These are phyloP conservation scores for Fennellomyces sp. DNA, from an alignment of 371 early-diverging fungal species.

Conservation along the genomic window DNA sequence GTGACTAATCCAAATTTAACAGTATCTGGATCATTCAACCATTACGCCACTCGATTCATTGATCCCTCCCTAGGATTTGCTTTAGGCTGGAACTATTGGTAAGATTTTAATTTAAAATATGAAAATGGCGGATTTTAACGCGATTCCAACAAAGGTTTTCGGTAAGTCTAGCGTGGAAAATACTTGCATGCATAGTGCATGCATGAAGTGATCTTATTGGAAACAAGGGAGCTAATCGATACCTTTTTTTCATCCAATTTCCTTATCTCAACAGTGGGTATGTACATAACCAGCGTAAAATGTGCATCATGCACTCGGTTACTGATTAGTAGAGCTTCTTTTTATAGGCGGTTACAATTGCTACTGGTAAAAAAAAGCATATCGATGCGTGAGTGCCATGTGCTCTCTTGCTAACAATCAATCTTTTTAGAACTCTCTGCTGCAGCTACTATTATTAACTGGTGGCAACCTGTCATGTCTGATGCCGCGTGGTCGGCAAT, in stretches of 20 bases:
- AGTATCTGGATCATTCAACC: constrained; percentile 84
- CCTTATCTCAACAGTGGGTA: constrained; percentile 2
- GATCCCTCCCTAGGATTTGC: constrained; percentile 84
- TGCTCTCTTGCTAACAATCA: not conserved
- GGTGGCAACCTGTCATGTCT: constrained; percentile 66
- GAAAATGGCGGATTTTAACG: not conserved
- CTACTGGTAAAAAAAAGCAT: constrained; percentile 21
- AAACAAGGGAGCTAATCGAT: too few species aligned
- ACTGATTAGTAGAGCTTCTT: too few species aligned
- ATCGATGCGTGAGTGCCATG: not conserved
- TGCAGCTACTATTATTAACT: constrained; percentile 72
- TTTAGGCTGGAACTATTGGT: constrained; percentile 87
- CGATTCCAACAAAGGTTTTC: constrained; percentile 22
- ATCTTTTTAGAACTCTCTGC: constrained; percentile 67
- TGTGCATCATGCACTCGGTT: too few species aligned
- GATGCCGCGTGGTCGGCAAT: constrained; percentile 59
- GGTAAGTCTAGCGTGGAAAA: constrained; percentile 23
- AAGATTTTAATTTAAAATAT: constrained; percentile 48
- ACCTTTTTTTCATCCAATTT: too few species aligned
- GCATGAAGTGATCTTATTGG: too few species aligned
- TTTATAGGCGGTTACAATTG: constrained; percentile 69
- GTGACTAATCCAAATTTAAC: too few species aligned
- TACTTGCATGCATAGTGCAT: too few species aligned
- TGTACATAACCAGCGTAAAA: not conserved
- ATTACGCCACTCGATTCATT: constrained; percentile 82